Conservation (phyloP, 106 monocot species). For the Gastrodia elata region DNA sequence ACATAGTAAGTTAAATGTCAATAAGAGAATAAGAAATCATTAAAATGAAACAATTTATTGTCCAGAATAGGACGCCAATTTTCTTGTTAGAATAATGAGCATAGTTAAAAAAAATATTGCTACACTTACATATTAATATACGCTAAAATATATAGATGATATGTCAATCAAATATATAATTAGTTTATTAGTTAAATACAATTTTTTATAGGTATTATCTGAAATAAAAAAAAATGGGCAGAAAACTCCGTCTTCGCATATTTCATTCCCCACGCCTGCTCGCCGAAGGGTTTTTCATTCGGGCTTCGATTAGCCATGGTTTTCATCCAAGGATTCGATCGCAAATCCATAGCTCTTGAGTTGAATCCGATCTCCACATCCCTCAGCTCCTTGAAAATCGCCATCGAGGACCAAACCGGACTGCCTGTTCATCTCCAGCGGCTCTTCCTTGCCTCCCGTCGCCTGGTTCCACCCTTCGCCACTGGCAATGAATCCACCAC, state of each 20-base stretch:
- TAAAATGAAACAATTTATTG: too few relatives aligned
- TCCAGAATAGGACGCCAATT: too few relatives aligned
- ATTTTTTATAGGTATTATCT: too few relatives aligned
- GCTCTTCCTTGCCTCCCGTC: constrained; percentile 35
- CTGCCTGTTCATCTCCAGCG: constrained; percentile 33
- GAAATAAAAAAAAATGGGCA: too few relatives aligned
- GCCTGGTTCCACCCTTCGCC: constrained; percentile 12
- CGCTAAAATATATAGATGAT: too few relatives aligned
- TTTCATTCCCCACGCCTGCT: background rate
- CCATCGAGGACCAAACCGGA: constrained; percentile 28
- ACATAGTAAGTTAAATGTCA: too few relatives aligned
- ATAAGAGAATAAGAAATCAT: too few relatives aligned
- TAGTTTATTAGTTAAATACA: too few relatives aligned
- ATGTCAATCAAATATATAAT: too few relatives aligned
- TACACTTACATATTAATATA: too few relatives aligned
- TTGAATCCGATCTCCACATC: constrained; percentile 39
- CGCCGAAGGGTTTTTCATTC: background rate
- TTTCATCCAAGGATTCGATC: constrained; percentile 49
- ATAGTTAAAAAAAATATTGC: background rate
- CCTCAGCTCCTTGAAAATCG: constrained; percentile 25
- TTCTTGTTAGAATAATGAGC: background rate
- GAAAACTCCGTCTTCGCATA: background rate
- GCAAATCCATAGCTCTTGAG: constrained; percentile 48
- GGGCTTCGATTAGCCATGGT: constrained; percentile 30
- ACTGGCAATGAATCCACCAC: background rate